A percentile compares a stretch with the other conserved stretches of the same genome.
These are phyloP conservation scores for Fusarium torreyae DNA, from an alignment of 2,329 filamentous ascomycete species.

Conservation along the genomic window DNA sequence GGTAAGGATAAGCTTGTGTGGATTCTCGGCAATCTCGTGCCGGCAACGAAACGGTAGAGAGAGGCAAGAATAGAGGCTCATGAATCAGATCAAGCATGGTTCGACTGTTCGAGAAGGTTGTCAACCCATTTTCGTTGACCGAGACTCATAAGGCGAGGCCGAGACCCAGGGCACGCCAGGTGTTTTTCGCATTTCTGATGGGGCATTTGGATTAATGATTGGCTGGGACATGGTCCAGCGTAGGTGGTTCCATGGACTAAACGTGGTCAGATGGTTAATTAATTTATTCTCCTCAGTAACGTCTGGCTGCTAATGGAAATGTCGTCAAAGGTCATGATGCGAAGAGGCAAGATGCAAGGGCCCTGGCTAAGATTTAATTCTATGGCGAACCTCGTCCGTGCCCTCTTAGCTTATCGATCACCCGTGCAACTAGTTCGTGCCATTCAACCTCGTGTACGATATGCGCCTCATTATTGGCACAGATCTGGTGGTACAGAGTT, in stretches of 20 bases:
- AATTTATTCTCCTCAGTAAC: background rate
- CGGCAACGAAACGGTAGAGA: constrained; percentile 23
- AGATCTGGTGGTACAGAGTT: background rate
- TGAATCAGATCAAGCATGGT: constrained; percentile 26
- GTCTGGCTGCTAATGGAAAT: constrained; percentile 8
- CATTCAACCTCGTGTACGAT: constrained; percentile 32
- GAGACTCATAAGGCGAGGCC: constrained; percentile 30
- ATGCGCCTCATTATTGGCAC: constrained; percentile 29
- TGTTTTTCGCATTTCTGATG: constrained; percentile 21
- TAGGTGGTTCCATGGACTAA: constrained; percentile 12
- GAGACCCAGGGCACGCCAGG: constrained; percentile 14
- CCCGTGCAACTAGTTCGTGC: constrained; percentile 20
- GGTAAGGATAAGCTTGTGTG: constrained; percentile 23
- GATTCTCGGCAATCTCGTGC: constrained; percentile 45
- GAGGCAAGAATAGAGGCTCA: background rate
- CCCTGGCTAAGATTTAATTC: background rate
- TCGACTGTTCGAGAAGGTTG: constrained; percentile 26
- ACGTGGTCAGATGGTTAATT: constrained; percentile 13
- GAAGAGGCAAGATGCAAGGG: constrained; percentile 2
- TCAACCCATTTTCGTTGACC: constrained; percentile 43
- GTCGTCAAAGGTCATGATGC: background rate
- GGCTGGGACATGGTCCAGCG: constrained; percentile 11
- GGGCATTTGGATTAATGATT: constrained; percentile 25
- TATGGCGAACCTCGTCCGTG: constrained; percentile 30
- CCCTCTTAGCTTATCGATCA: constrained; percentile 32